Base-by-base conservation (phyloP, 768 basidiomycete genomes). In the Tricholoma sp. region DNA sequence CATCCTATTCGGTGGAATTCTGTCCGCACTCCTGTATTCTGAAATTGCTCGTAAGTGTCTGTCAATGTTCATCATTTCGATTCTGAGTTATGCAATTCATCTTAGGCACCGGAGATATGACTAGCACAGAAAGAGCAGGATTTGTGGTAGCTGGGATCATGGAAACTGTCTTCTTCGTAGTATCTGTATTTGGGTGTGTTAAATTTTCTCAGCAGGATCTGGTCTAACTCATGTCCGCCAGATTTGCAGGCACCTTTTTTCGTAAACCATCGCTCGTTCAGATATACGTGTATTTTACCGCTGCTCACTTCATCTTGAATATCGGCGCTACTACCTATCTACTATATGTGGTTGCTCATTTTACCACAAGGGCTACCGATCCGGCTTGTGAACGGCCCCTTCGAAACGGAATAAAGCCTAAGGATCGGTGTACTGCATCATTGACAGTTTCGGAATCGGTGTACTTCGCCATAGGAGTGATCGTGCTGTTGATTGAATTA, bases 201-300 rank as follows among this genome's bases (percentile, higher is more conserved):
- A 64, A 20, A 10, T 42, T 33, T 45, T 17, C 15, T 17, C 18
- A n/a, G 57, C 17, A 9, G 58, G 20, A 41, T 55, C 18, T 18
- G 41, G 20, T 49, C 58, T 55, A 49, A 36, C 28, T 36, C 34
- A 44, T 10, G 39, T 11, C 53, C 36, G 44, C 49, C 37, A 88
- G 86, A 17, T 79, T 88, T 53, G 74, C 84, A 32, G 86, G 86
- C n/a, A 78, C 77, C 0, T 72, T 86, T 53, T 79, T 81, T 39
- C 80, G 80, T 63, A 86, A 86, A 63, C 83, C 83, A 68, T 63
- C 73, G 2, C 84, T 88, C 62, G 74, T 83, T 50, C 76, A 75
- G 63, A 74, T 76, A 49, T 85, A 85, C 62, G 71, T 79, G 9
- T 80, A 80, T 65, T 78, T 80, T 66, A 70, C 83, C 64, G 81